Percentiles rank a stretch among this genome's conserved stretches.
phyloP scores from a whole-genome alignment of 83 land plant species.

The Thuja plicata region DNA sequence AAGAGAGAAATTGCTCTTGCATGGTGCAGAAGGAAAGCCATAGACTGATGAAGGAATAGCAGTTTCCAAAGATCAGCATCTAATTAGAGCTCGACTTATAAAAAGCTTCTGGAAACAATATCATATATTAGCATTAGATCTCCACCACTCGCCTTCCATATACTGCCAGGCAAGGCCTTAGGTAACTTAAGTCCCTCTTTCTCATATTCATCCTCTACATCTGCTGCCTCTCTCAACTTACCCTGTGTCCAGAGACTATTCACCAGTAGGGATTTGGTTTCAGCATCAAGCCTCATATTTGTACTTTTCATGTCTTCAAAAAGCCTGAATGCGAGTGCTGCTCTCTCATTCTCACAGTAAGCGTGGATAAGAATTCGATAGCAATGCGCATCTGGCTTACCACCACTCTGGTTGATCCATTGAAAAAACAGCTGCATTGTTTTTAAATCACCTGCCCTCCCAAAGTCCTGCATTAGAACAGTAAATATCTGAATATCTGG shows the following conservation, averaged over 20 bases:
- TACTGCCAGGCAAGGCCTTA: conserved; percentile 46
- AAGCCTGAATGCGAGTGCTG: conserved; percentile 54
- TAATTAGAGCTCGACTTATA: background rate
- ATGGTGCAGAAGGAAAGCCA: background rate
- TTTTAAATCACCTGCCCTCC: conserved; percentile 47
- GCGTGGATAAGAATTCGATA: conserved; percentile 45
- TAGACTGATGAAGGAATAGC: background rate
- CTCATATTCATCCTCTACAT: conserved; percentile 53
- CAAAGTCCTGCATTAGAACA: conserved; percentile 64
- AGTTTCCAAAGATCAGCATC: background rate
- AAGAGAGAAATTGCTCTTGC: background rate
- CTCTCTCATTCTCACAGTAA: conserved; percentile 56
- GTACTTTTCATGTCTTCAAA: conserved; percentile 64
- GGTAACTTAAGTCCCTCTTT: conserved; percentile 34
- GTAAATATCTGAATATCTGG: conserved; percentile 60
- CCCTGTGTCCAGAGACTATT: conserved; percentile 75
- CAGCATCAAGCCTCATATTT: conserved; percentile 40
- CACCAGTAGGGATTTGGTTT: conserved; percentile 50
- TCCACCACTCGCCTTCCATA: conserved; percentile 50
- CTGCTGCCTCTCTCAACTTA: conserved; percentile 60
- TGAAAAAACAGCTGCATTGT: conserved; percentile 48
- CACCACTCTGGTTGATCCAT: conserved; percentile 42
- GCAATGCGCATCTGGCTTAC: conserved; percentile 60
- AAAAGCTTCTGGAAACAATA: conserved; percentile 39
- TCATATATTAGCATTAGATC: conserved; percentile 37